Percentiles rank a stretch among this genome's conserved stretches.
These are phyloP conservation scores for Penicillium sp. DNA, from an alignment of 2,329 filamentous ascomycete species.

Conservation along the genomic window DNA sequence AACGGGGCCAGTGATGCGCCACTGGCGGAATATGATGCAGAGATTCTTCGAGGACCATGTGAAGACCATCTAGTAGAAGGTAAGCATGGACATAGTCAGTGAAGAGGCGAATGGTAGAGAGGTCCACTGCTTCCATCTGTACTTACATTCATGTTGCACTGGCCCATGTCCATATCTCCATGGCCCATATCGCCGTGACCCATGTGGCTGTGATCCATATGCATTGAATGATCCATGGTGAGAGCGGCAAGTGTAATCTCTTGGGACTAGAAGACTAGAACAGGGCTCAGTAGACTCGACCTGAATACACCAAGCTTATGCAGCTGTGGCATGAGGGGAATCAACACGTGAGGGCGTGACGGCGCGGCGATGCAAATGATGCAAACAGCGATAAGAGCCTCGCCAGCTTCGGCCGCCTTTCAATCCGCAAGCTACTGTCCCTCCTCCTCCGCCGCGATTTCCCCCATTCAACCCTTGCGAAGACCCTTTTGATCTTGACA, in stretches of 20 bases:
- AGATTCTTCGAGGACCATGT: slow-evolving; percentile 93
- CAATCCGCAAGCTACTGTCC: slow-evolving; percentile 9
- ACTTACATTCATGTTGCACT: slow-evolving; percentile 90
- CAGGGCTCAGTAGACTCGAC: background rate
- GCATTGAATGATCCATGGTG: slow-evolving; percentile 43
- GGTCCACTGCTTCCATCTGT: background rate
- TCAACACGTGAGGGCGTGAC: slow-evolving; percentile 17
- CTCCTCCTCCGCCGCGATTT: background rate
- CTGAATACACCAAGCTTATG: background rate
- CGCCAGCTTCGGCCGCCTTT: slow-evolving; percentile 9
- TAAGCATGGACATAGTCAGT: slow-evolving; percentile 2
- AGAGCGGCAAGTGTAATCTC: background rate
- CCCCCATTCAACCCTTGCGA: too few species aligned
- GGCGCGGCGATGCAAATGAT: slow-evolving; percentile 36
- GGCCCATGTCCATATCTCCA: slow-evolving; percentile 61
- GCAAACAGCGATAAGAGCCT: slow-evolving; percentile 38
- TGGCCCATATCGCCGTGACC: slow-evolving; percentile 57
- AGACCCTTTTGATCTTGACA: background rate
- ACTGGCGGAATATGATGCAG: slow-evolving; percentile 91
- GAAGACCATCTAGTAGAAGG: slow-evolving; percentile 79
- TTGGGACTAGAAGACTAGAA: background rate
- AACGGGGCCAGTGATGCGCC: slow-evolving; percentile 76
- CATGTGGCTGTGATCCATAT: slow-evolving; percentile 54
- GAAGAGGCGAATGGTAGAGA: background rate
- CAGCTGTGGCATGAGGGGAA: background rate